Base-by-base conservation (phyloP, 164 flowering plant species). In the Magnolia sinica region DNA sequence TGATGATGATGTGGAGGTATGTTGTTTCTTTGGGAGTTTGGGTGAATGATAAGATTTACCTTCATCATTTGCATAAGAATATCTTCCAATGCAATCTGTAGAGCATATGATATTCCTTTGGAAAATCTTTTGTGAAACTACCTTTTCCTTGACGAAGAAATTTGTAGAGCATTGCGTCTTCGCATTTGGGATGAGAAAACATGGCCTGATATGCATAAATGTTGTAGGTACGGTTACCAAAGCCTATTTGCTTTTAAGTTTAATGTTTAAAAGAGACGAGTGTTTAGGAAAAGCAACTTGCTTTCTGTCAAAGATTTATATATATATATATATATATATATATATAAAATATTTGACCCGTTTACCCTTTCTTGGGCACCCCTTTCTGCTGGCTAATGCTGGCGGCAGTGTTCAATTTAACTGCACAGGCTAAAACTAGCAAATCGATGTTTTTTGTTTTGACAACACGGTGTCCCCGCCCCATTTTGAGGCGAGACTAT, bases 1-100 rank as follows among this genome's bases (percentile, higher is more conserved):
- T 13, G 89, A 84, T 24, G 87, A 85, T 70, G 86, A 80, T n/a
- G 79, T 86, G 10, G 98, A 91, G 92, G 95, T 92, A 85, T 58
- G 73, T n/a, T n/a, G 6, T 69, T 79, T 50, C 73, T 11, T 70
- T 50, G 7, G 45, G 45, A 4, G 45, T 37, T 37, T 37, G 45
- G 45, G 23, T 11, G 13, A 37, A 29, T 24, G 8, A 68, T 16
- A 37, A 68, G 71, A 13, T 68, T 4, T 22, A 5, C 49, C 29
- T 68, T 9, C 23, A 8, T 68, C 19, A 68, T 1, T 68, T 68
- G 13, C 71, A 68, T 13, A 27, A 65, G 27, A 29, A 5, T 31
- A 27, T 27, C 50, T 68, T 68, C 9, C 18, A 55, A 55, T 11
- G 61, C 13, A 29, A 68, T 24, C 18, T 68, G 10, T 27, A 23